Evolutionary conservation across 2,329 filamentous ascomycete genomes (phyloP).

Genomic region (Cryphonectria naterciae): DNA sequence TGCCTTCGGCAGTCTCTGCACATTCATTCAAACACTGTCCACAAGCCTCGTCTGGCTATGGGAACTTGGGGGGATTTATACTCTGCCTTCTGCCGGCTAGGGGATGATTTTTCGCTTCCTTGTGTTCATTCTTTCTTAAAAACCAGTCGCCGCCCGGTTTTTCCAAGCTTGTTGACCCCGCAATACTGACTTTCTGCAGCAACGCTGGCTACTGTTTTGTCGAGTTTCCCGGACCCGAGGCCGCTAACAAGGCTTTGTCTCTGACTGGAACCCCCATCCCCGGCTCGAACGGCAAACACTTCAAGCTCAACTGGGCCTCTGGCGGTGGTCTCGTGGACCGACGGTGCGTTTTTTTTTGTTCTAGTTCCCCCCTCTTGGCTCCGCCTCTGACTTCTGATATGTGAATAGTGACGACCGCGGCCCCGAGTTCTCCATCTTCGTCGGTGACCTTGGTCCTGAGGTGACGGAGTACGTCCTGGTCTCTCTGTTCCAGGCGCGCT

Average conservation of each 20-base stretch:
- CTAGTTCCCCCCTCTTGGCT: background rate
- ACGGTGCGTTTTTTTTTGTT: slow-evolving; percentile 59
- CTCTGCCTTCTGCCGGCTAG: background rate
- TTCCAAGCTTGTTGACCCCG: too few relatives aligned
- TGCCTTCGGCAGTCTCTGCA: background rate
- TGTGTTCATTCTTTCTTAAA: background rate
- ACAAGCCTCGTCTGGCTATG: background rate
- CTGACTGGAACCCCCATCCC: slow-evolving; percentile 89
- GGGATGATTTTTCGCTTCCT: background rate
- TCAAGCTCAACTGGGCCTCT: slow-evolving; percentile 99
- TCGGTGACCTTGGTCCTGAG: slow-evolving; percentile 95
- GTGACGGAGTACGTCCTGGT: slow-evolving; percentile 98
- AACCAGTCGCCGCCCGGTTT: background rate
- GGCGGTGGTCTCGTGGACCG: slow-evolving; percentile 94
- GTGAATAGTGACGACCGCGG: slow-evolving; percentile 83
- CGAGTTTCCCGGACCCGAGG: slow-evolving; percentile 78
- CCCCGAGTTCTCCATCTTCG: slow-evolving; percentile 96
- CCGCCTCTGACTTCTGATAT: slow-evolving; percentile 22
- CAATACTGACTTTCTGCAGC: slow-evolving; percentile 50
- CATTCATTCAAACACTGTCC: background rate
- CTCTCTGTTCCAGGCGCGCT: slow-evolving; percentile 94
- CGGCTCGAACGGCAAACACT: slow-evolving; percentile 83
- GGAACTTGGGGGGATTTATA: background rate
- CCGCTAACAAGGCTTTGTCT: slow-evolving; percentile 86
- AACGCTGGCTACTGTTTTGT: slow-evolving; percentile 95